Conservation (phyloP, 257 asterid genomes). For the Fraxinus excelsior region DNA sequence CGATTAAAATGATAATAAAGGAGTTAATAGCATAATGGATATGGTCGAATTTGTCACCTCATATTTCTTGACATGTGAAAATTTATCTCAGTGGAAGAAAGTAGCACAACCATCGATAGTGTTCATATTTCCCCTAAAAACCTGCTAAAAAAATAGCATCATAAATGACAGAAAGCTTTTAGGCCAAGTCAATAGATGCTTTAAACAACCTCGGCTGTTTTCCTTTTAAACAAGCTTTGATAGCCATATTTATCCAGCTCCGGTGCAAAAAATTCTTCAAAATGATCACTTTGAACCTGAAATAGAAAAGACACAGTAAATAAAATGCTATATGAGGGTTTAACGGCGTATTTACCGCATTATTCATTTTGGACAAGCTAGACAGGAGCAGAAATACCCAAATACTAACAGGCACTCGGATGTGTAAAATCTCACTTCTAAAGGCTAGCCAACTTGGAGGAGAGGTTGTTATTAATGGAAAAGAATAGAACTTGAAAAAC, state of each 20-base stretch:
- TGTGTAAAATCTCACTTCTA: slow-evolving; percentile 1
- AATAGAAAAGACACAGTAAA: too few relatives aligned
- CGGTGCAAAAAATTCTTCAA: slow-evolving; percentile 88
- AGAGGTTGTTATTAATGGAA: not conserved
- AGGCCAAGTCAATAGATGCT: slow-evolving; percentile 17
- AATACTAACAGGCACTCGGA: slow-evolving; percentile 14
- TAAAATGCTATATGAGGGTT: too few relatives aligned
- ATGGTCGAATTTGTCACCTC: too few relatives aligned
- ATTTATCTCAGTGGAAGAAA: too few relatives aligned
- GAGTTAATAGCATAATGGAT: too few relatives aligned
- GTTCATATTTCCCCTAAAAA: slow-evolving; percentile 59
- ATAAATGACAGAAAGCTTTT: slow-evolving; percentile 22
- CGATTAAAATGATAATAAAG: slow-evolving; percentile 20
- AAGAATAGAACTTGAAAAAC: not conserved
- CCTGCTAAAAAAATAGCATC: slow-evolving; percentile 45
- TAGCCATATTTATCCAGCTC: slow-evolving; percentile 98
- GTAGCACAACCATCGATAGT: too few relatives aligned
- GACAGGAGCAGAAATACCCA: too few relatives aligned
- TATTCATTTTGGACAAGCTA: too few relatives aligned
- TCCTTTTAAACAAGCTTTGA: slow-evolving; percentile 77
- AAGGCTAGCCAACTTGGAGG: not conserved
- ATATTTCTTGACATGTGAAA: too few relatives aligned
- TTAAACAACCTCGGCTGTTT: slow-evolving; percentile 81
- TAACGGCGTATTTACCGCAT: too few relatives aligned
- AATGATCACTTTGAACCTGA: slow-evolving; percentile 96